phyloP scores from a whole-genome alignment of 164 flowering plant genomes.

The Warburgia ugandensis region DNA sequence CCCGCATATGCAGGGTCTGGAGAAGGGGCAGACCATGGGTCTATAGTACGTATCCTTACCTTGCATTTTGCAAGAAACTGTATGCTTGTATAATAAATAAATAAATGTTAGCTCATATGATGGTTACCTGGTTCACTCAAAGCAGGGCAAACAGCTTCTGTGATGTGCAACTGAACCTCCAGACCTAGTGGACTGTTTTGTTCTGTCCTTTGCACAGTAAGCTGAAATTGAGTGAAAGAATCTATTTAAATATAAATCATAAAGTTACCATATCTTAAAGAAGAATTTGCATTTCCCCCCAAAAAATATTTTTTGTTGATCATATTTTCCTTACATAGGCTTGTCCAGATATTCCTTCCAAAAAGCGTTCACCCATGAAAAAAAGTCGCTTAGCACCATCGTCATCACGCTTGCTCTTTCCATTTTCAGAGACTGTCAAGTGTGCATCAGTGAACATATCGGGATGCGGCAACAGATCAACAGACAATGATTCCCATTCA shows the following conservation, averaged over 20 bases:
- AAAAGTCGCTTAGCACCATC: slow-evolving; percentile 96
- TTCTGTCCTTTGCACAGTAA: slow-evolving; percentile 87
- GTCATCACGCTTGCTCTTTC: slow-evolving; percentile 60
- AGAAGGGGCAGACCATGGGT: too few relatives aligned
- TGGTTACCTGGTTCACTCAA: slow-evolving; percentile 87
- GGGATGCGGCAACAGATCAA: slow-evolving; percentile 97
- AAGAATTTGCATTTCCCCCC: too few relatives aligned
- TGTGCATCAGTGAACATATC: slow-evolving; percentile 87
- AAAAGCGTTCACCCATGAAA: slow-evolving; percentile 93
- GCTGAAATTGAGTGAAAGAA: slow-evolving; percentile 52
- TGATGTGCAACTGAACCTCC: slow-evolving; percentile 85
- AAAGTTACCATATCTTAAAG: not conserved
- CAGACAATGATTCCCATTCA: slow-evolving; percentile 87
- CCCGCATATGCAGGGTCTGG: not conserved
- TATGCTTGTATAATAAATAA: slow-evolving; percentile 2
- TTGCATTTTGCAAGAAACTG: too few relatives aligned
- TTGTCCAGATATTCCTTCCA: slow-evolving; percentile 93
- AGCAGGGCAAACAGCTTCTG: slow-evolving; percentile 93
- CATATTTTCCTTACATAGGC: slow-evolving; percentile 64
- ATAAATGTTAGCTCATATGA: not conserved
- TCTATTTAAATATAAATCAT: slow-evolving; percentile 8
- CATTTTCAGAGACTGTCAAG: slow-evolving; percentile 40
- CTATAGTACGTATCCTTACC: too few relatives aligned
- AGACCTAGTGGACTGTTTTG: slow-evolving; percentile 82
- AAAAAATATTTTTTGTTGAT: too few relatives aligned